Conservation (phyloP, 495 filamentous ascomycete genomes). For the Penicillium longicatenatum region DNA sequence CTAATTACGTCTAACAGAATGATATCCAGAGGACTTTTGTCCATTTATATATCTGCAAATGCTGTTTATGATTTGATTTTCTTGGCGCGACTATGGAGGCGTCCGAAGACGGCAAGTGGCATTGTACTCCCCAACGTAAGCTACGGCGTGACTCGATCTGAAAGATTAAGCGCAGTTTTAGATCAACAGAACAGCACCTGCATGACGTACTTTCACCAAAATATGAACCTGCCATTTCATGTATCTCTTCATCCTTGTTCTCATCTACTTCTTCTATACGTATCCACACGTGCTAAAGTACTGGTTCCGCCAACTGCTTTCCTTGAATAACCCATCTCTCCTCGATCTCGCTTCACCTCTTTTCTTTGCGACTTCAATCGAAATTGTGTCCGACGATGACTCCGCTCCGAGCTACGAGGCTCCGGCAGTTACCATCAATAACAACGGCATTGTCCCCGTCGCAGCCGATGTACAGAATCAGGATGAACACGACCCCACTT, state of each 20-base stretch:
- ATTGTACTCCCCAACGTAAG: not conserved
- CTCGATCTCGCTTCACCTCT: not conserved
- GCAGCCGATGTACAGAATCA: conserved; percentile 26
- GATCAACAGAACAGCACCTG: not conserved
- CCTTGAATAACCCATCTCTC: not conserved
- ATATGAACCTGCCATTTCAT: not conserved
- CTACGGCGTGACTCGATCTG: no score
- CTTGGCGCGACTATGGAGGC: not conserved
- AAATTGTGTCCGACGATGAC: not conserved
- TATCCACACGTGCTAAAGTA: no score
- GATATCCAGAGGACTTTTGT: no score
- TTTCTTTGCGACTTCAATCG: no score
- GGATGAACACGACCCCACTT: conserved; percentile 1
- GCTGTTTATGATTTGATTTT: not conserved
- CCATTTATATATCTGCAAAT: no score
- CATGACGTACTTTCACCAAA: not conserved
- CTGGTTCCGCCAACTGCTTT: not conserved
- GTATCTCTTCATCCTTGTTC: not conserved
- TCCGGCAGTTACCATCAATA: conserved; percentile 16
- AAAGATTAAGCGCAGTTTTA: no score
- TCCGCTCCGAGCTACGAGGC: not conserved
- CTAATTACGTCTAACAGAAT: no score
- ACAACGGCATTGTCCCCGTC: not conserved
- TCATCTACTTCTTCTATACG: no score
- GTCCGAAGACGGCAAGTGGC: conserved; percentile 1